A percentile compares a stretch with the other conserved stretches of the same genome.
Evolutionary conservation across 139 green algal genomes (phyloP).

Genomic region (Pleodorina starrii): DNA sequence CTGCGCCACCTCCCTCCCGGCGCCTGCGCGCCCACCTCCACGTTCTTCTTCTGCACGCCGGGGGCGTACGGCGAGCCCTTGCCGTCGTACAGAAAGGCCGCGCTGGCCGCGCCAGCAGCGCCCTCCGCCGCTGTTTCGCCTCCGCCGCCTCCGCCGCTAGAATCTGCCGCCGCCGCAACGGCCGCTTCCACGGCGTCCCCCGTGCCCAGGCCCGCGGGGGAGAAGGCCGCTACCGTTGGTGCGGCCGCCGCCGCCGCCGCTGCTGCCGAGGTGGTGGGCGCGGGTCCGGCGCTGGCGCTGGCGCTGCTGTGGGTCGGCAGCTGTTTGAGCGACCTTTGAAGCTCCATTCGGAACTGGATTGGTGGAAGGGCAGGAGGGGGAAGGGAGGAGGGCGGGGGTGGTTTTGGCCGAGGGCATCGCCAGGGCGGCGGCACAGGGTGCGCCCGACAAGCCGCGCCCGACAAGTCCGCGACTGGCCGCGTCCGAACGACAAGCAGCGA

Average conservation of each 20-base stretch:
- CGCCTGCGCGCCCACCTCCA: no score
- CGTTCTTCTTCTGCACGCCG: constrained; percentile 72
- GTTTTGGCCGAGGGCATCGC: no score
- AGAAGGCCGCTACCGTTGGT: not conserved
- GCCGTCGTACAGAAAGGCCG: constrained; percentile 40
- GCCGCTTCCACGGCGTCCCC: not conserved
- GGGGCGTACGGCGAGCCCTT: constrained; percentile 63
- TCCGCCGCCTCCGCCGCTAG: no score
- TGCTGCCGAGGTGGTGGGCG: not conserved
- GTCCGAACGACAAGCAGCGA: no score
- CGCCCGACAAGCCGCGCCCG: no score
- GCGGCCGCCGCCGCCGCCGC: not conserved
- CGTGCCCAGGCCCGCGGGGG: not conserved
- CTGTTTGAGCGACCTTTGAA: constrained; percentile 52
- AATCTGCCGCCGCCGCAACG: not conserved
- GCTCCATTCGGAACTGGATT: constrained; percentile 80
- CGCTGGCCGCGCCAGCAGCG: no score
- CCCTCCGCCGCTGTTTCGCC: no score
- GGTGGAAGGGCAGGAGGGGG: not conserved
- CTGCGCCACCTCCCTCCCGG: no score
- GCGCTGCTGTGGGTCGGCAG: not conserved
- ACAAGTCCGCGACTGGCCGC: no score
- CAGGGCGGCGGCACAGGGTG: no score
- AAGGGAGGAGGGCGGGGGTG: not conserved
- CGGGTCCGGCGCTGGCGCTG: no score